Conservation (phyloP, 2,329 filamentous ascomycete genomes). For the Beauveria varroae region DNA sequence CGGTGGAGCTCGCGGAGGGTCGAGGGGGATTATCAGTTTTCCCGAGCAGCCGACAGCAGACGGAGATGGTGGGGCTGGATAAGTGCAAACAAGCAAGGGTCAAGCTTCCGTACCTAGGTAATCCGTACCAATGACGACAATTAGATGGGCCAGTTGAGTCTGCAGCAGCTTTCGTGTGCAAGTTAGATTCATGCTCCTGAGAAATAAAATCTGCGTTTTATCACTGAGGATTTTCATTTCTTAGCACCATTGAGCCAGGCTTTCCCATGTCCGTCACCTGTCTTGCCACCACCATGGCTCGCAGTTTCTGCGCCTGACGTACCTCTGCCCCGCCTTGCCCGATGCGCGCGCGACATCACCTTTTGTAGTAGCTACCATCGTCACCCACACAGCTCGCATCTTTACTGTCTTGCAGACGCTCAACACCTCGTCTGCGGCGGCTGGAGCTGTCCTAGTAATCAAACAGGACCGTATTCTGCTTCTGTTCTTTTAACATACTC, state of each 20-base stretch:
- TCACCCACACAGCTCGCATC: conserved; percentile 1
- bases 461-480: not conserved
- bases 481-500: not conserved
- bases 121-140: not conserved
- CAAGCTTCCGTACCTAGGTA: too few species aligned
- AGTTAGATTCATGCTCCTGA: not conserved
- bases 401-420: not conserved
- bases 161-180: not conserved
- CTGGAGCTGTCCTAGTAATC: not conserved
- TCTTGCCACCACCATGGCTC: not conserved
- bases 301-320: conserved; percentile 6
- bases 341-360: not conserved
- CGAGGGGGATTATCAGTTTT: not conserved
- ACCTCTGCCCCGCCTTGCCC: conserved; percentile 10
- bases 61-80: not conserved
- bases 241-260: not conserved
- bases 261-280: not conserved
- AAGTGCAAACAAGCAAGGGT: not conserved
- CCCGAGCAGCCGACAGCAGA: not conserved
- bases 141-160: not conserved
- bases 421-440: not conserved
- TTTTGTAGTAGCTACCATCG: not conserved
- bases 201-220: too few species aligned
- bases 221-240: too few species aligned
- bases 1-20: not conserved